Evolutionary conservation across 73 alveolate genomes (phyloP).

Genomic region (Paramecium biaurelia): DNA sequence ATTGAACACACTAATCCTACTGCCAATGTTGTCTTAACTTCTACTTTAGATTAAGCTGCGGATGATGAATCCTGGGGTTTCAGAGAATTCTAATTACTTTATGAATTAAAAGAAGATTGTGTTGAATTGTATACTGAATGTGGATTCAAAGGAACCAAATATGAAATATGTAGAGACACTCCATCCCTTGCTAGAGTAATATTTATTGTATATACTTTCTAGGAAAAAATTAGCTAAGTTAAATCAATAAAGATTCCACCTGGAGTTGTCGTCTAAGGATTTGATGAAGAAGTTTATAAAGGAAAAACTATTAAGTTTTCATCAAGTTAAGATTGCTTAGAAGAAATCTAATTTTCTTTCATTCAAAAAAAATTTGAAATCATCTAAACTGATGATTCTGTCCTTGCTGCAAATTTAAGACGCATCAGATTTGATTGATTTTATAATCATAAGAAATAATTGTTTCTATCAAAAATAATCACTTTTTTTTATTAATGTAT

Average conservation of each 20-base stretch:
- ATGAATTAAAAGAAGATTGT: conserved; percentile 34
- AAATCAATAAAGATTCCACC: conserved; percentile 41
- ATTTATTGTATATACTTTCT: not conserved
- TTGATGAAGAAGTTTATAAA: conserved; percentile 28
- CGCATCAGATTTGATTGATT: conserved; percentile 42
- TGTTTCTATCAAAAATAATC: not conserved
- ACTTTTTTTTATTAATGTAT: not conserved
- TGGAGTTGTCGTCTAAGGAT: conserved; percentile 32
- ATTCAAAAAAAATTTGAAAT: not conserved
- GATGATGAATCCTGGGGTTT: conserved; percentile 54
- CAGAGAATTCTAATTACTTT: conserved; percentile 36
- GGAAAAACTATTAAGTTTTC: conserved; percentile 35
- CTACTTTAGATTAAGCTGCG: conserved; percentile 37
- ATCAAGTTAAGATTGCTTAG: conserved; percentile 31
- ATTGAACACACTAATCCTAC: not conserved
- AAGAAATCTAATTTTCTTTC: conserved; percentile 35
- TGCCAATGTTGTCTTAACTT: not conserved
- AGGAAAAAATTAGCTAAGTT: conserved; percentile 15
- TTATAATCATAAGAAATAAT: not conserved
- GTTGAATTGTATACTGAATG: conserved; percentile 35
- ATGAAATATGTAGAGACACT: conserved; percentile 35
- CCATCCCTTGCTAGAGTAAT: conserved; percentile 34
- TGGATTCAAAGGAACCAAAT: not conserved
- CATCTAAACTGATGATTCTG: not conserved
- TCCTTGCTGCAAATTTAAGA: conserved; percentile 26